Conservation (phyloP, 2,329 filamentous ascomycete species). For the Aspergillus fijiensis region DNA sequence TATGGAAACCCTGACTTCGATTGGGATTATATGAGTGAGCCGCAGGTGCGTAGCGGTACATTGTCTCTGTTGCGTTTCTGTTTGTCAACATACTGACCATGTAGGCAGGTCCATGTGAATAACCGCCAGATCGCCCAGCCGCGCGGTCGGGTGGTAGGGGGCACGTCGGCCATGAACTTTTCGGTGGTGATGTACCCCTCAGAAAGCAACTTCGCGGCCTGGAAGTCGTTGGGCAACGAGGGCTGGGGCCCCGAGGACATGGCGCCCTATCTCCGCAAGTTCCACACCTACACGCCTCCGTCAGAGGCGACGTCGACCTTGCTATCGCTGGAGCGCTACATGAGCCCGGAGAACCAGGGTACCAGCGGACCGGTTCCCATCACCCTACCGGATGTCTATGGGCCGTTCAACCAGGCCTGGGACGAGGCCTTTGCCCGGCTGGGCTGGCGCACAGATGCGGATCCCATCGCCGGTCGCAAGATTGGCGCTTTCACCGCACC, state of each 20-base stretch:
- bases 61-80: too few relatives aligned
- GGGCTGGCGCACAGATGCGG: constrained; percentile 23
- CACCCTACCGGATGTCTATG: constrained; percentile 35
- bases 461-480: constrained; percentile 40
- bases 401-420: constrained; percentile 25
- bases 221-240: constrained; percentile 47
- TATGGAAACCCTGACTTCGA: constrained; percentile 27
- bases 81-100: too few relatives aligned
- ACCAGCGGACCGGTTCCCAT: constrained; percentile 21
- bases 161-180: constrained; percentile 49
- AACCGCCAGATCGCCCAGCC: constrained; percentile 45
- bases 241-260: constrained; percentile 48
- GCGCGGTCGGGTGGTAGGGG: constrained; percentile 52
- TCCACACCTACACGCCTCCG: constrained; percentile 28
- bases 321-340: constrained; percentile 17
- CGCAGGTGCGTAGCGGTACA: constrained; percentile 20
- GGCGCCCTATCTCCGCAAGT: constrained; percentile 53
- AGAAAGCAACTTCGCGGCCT: constrained; percentile 45
- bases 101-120: constrained; percentile 30
- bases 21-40: constrained; percentile 28
- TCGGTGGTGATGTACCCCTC: constrained; percentile 22
- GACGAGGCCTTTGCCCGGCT: constrained; percentile 21
- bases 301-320: constrained; percentile 22
- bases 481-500: constrained; percentile 41
- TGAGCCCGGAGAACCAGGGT: constrained; percentile 20